These are phyloP conservation scores for Talaromyces borbonicus DNA, from an alignment of 495 filamentous ascomycete species.

Conservation along the genomic window DNA sequence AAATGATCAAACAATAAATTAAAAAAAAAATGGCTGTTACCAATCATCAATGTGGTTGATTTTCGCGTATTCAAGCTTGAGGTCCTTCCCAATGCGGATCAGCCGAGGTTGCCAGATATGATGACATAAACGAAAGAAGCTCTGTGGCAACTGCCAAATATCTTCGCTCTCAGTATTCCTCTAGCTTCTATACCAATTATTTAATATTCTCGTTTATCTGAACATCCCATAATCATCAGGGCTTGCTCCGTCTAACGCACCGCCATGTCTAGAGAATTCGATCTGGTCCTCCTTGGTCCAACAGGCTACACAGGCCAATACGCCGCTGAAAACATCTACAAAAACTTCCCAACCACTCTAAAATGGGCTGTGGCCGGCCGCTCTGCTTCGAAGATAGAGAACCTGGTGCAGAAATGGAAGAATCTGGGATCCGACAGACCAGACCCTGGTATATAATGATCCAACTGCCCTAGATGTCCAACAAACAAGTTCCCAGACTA, in stretches of 20 bases:
- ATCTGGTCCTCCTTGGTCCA: conserved; percentile 75
- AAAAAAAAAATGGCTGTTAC: too few relatives aligned
- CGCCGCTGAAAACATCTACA: conserved; percentile 67
- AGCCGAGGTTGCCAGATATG: too few relatives aligned
- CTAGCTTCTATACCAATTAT: too few relatives aligned
- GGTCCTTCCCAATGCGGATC: too few relatives aligned
- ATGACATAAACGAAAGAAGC: too few relatives aligned
- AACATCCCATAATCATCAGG: neutral
- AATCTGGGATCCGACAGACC: conserved; percentile 57
- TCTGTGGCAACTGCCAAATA: too few relatives aligned
- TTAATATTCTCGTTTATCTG: neutral
- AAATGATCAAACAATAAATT: too few relatives aligned
- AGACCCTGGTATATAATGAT: conserved; percentile 43
- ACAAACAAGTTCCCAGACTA: conserved; percentile 3
- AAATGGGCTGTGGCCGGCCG: conserved; percentile 90
- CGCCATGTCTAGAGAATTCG: conserved; percentile 53
- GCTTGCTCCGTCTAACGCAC: too few relatives aligned
- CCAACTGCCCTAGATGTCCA: conserved; percentile 4
- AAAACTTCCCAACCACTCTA: conserved; percentile 62
- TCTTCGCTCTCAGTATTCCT: too few relatives aligned
- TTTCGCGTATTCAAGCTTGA: too few relatives aligned
- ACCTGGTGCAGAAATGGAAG: conserved; percentile 55
- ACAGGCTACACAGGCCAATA: conserved; percentile 80
- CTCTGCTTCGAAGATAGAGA: conserved; percentile 59
- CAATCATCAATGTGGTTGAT: too few relatives aligned